Evolutionary conservation across 139 green algal species (phyloP), one percentile per base, ranked within the genome.

Genomic region (Marvania coccoides): DNA sequence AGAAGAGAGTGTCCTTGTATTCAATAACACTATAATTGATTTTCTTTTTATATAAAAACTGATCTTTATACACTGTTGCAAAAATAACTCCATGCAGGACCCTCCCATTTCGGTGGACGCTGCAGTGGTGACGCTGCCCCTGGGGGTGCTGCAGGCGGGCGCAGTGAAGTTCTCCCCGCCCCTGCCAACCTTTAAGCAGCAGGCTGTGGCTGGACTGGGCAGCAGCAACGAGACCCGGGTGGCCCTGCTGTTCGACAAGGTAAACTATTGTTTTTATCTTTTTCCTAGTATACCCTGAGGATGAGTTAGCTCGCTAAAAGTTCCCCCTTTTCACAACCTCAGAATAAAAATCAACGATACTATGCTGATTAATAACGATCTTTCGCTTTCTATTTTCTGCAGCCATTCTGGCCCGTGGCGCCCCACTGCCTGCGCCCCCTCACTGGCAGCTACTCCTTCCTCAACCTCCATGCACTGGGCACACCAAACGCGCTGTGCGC

Each of bases 171-270:
- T 77, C 19, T 24, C 71, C 15, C 70, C 70, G 5, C 40, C 70
- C 3, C 48, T 77, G 63, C 70, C 70, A 15, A 53, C 35, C 1
- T 76, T 63, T 54, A 76, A 74, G 47, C n/a, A 34, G 29, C n/a
- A 72, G 57, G 70, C 70, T 12, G 64, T 76, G 6, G 2, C 9
- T 2, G 62, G 70, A 15, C 70, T 75, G 58, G 70, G 15, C 35
- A 77, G 72, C 61, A 61, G 70, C 42, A 74, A 53, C 0, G 70
- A 74, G 33, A 69, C 66, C 58, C 39, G 63, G 3, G 65, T 73
- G 38, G 63, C 63, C 2, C 48, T 76, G 54, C 40, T 72, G 23
- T 76, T 76, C 55, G 35, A 47, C 9, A n/a, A 60, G 63, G 61
- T 58, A n/a, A n/a, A n/a, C n/a, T n/a, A n/a, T n/a, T n/a, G n/a